Base-by-base conservation (phyloP, 176 grass and related monocot genomes). In the Aegilops bicornis region DNA sequence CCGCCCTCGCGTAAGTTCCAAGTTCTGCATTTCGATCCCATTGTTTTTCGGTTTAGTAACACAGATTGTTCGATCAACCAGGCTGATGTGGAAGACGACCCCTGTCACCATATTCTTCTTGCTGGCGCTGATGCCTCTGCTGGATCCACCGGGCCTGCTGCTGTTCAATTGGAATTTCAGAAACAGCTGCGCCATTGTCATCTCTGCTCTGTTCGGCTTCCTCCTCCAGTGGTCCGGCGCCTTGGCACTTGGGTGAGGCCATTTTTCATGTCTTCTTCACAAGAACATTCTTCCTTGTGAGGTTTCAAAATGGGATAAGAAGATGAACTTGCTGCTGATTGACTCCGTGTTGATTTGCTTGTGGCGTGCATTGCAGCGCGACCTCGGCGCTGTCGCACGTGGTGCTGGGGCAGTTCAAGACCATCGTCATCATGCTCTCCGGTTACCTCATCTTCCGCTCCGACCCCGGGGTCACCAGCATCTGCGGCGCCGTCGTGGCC, bases 1-100 rank as follows among this genome's bases (percentile, higher is more conserved):
- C 93, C 2, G 96, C 96, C 1, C 96, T 98, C 61, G 96, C 96
- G 93, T 98, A 98, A 91, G 93, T 73, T 68, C 22, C 82, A 92
- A 88, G 91, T 48, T n/a, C 10, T 61, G 56, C 84, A 15, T 70
- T 86, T 58, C 17, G n/a, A 54, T 85, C 50, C 23, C 9, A 3
- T 65, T 47, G 5, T 35, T 47, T 58, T 35, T 10, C 10, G 7
- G 7, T 22, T 76, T 60, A 79, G 31, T 79, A 31, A 78, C 29
- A 43, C n/a, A 52, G 8, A n/a, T 85, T 79, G 22, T 88, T 79
- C 16, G 17, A 54, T 79, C 73, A 20, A 54, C 52, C 74, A 98
- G 96, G 65, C 70, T 98, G 70, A 98, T 98, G 96, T 98, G 93
- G 96, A 98, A 98, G 86, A 98, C 96, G 72, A 95, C 93, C 2